These are phyloP conservation scores for Parathielavia hyrcaniae DNA, from an alignment of 495 filamentous ascomycete genomes.

Conservation along the genomic window DNA sequence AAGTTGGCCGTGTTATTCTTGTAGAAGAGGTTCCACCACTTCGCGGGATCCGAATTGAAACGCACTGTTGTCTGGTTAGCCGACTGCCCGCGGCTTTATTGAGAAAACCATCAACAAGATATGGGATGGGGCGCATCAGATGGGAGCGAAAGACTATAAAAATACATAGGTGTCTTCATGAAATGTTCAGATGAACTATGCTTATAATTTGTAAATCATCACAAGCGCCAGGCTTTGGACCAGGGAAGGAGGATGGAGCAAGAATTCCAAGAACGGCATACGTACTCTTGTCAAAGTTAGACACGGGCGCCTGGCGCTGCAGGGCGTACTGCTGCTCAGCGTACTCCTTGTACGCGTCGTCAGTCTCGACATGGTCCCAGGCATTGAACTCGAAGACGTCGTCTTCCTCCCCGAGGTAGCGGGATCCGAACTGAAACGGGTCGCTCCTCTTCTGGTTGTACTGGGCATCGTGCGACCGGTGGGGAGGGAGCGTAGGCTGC, in stretches of 20 bases:
- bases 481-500: conserved; percentile 33
- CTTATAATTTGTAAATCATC: conserved; percentile 52
- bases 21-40: conserved; percentile 97
- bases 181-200: conserved; percentile 58
- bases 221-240: conserved; percentile 28
- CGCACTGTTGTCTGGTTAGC: conserved; percentile 47
- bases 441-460: conserved; percentile 73
- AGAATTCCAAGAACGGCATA: conserved; percentile 18
- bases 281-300: conserved; percentile 74
- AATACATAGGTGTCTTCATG: conserved; percentile 47
- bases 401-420: conserved; percentile 71
- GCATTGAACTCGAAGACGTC: conserved; percentile 94
- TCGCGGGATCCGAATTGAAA: conserved; percentile 83
- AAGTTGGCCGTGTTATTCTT: conserved; percentile 91
- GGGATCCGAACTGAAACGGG: conserved; percentile 92
- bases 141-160: conserved; percentile 60
- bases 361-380: conserved; percentile 93
- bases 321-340: conserved; percentile 71
- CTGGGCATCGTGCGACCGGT: conserved; percentile 51
- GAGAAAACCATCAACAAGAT: conserved; percentile 9
- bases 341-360: conserved; percentile 74
- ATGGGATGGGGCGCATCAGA: conserved; percentile 40
- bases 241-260: conserved; percentile 2
- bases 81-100: conserved; percentile 11
- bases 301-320: conserved; percentile 77